Evolutionary conservation across 2,329 filamentous ascomycete species (phyloP).

Genomic region (Neopestalotiopsis sp.): DNA sequence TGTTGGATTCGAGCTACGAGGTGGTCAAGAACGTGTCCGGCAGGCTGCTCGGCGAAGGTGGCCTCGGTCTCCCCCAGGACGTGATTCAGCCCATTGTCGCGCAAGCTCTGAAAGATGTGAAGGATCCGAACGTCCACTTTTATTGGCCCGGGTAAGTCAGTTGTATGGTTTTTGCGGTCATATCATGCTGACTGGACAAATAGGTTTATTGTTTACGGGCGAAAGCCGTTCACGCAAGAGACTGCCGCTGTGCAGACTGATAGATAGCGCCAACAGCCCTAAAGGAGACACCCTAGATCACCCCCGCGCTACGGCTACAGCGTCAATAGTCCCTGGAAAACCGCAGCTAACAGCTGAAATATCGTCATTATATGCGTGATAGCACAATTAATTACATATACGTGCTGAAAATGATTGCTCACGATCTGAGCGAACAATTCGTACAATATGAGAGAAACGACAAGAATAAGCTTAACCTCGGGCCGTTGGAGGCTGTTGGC

Average conservation of each 20-base stretch:
- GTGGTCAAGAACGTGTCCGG: constrained; percentile 5
- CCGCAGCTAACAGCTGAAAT: no score
- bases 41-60: neutral
- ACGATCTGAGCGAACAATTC: no score
- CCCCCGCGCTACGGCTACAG: no score
- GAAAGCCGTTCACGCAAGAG: constrained; percentile 13
- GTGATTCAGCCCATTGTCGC: constrained; percentile 10
- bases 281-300: no score
- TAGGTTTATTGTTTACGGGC: constrained; percentile 16
- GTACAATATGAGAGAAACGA: neutral
- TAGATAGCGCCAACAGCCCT: no score
- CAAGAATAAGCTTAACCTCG: neutral
- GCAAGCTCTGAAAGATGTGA: constrained; percentile 12
- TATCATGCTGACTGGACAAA: neutral
- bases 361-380: no score
- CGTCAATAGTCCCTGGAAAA: no score
- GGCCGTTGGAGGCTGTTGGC: neutral
- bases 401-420: no score
- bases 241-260: neutral
- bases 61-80: constrained; percentile 1
- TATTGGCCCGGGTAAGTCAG: constrained; percentile 14
- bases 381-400: no score
- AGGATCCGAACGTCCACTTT: neutral
- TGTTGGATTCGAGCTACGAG: neutral
- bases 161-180: neutral